Percentiles rank a stretch among this genome's conserved stretches.
phyloP scores from a whole-genome alignment of 805 yeast genomes.

The Saccharomycopsis oosterbeekiorum region DNA sequence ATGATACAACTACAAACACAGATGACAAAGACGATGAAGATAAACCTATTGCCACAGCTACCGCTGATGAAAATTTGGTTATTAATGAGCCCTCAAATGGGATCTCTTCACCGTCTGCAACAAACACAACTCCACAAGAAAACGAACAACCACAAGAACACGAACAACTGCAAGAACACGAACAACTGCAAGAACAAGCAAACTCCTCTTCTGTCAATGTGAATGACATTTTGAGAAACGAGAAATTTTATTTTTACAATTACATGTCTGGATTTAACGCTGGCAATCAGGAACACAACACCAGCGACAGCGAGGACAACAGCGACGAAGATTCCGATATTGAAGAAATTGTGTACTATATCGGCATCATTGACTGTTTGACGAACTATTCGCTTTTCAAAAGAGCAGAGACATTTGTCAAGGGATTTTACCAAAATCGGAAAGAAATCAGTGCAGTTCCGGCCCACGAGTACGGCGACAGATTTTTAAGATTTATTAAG shows the following conservation, averaged over 20 bases:
- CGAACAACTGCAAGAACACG: no score
- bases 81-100: no score
- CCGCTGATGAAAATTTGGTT: background rate
- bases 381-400: conserved; percentile 71
- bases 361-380: conserved; percentile 91
- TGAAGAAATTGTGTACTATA: conserved; percentile 45
- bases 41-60: background rate
- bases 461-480: conserved; percentile 77
- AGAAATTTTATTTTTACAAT: conserved; percentile 52
- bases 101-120: background rate
- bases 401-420: conserved; percentile 75
- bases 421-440: conserved; percentile 60
- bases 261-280: conserved; percentile 82
- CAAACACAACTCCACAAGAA: no score
- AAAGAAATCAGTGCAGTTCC: conserved; percentile 81
- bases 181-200: background rate
- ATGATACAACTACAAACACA: background rate
- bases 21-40: background rate
- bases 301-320: conserved; percentile 22
- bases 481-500: conserved; percentile 71
- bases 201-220: background rate
- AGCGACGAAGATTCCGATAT: background rate
- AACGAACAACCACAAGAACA: background rate
- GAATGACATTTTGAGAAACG: conserved; percentile 19
- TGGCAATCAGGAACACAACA: conserved; percentile 52